A percentile compares a stretch with the other conserved stretches of the same genome.
Evolutionary conservation across 164 flowering plant species (phyloP).

Genomic region (Umbilicus rupestris): DNA sequence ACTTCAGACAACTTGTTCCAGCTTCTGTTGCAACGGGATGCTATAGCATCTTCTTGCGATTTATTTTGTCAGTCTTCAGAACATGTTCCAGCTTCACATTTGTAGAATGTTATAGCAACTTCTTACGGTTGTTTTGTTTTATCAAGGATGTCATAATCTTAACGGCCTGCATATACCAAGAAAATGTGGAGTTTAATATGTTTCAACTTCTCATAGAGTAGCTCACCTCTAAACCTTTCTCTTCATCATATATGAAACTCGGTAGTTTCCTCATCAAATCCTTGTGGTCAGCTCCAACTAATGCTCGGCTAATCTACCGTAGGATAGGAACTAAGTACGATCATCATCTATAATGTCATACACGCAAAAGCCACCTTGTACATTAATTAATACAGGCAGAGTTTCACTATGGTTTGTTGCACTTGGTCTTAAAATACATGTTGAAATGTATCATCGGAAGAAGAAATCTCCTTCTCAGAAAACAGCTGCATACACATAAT

Average conservation of each 20-base stretch:
- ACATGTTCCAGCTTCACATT: conserved; percentile 78
- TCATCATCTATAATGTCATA: neutral
- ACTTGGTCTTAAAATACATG: neutral
- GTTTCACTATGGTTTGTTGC: neutral
- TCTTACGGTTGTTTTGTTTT: too few relatives aligned
- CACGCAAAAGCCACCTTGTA: neutral
- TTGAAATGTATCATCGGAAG: neutral
- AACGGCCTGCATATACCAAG: neutral
- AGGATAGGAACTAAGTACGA: neutral
- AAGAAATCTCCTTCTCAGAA: neutral
- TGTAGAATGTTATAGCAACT: conserved; percentile 25
- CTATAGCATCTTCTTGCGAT: too few relatives aligned
- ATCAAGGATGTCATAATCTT: too few relatives aligned
- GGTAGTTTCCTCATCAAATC: conserved; percentile 87
- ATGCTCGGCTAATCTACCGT: conserved; percentile 73
- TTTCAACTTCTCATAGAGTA: neutral
- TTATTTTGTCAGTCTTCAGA: conserved; percentile 71
- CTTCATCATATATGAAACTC: conserved; percentile 87
- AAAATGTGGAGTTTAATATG: neutral
- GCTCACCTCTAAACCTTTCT: conserved; percentile 83
- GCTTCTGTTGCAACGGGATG: too few relatives aligned
- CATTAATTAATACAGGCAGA: neutral
- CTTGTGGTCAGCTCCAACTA: conserved; percentile 49
- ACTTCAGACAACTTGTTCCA: too few relatives aligned
- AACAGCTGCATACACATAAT: neutral